These are phyloP conservation scores for Yueomyces sp. DNA, from an alignment of 805 yeast genomes.

Conservation along the genomic window DNA sequence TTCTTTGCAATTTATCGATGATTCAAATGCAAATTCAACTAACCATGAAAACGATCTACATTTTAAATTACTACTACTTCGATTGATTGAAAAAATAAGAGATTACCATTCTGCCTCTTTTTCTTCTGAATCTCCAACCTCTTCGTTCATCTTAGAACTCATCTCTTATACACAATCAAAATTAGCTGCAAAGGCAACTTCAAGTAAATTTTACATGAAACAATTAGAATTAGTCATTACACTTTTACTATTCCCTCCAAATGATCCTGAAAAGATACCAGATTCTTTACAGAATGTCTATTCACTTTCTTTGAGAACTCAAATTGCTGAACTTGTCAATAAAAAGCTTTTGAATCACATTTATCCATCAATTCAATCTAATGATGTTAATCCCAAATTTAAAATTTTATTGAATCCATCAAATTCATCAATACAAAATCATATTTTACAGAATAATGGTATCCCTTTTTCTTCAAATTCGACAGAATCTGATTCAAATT, in stretches of 20 bases:
- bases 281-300: conserved; percentile 40
- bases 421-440: background rate
- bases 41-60: conserved; percentile 51
- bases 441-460: background rate
- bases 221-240: conserved; percentile 81
- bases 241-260: conserved; percentile 39
- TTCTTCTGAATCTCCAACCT: conserved; percentile 22
- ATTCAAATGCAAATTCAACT: conserved; percentile 8
- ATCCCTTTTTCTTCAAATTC: background rate
- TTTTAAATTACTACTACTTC: conserved; percentile 58
- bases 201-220: conserved; percentile 43
- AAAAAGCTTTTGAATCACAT: conserved; percentile 24
- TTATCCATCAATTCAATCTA: conserved; percentile 11
- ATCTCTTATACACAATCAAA: conserved; percentile 49
- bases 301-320: conserved; percentile 45
- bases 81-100: conserved; percentile 70
- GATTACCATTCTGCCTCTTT: conserved; percentile 18
- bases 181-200: conserved; percentile 46
- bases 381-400: background rate
- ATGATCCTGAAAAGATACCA: conserved; percentile 30
- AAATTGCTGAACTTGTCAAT: conserved; percentile 61
- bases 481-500: background rate
- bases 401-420: background rate
- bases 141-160: conserved; percentile 38
- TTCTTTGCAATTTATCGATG: background rate